Conservation (phyloP, 352 stramenopile genomes). For the Saprolegnia parasitica region DNA sequence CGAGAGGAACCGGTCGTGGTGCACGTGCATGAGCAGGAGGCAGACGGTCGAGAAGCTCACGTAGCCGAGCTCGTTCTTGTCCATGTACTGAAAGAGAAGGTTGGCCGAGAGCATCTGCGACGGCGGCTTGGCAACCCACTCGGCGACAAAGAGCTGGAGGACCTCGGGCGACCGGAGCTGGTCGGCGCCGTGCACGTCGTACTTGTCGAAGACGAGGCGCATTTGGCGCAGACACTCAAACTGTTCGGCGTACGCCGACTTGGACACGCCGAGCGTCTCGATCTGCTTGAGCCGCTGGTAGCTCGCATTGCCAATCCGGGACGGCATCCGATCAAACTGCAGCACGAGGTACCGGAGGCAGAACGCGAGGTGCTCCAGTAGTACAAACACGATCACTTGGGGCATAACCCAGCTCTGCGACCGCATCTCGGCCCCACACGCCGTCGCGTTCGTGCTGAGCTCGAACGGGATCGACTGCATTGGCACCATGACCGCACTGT, state of each 20-base stretch:
- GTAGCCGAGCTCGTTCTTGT: conserved; percentile 75
- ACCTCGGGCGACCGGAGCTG: conserved; percentile 36
- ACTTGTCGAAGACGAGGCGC: conserved; percentile 73
- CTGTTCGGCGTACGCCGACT: conserved; percentile 53
- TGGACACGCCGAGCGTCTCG: conserved; percentile 57
- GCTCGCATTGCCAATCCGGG: conserved; percentile 60
- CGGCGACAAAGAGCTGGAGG: conserved; percentile 51
- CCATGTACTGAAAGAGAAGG: conserved; percentile 86
- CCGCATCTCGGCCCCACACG: conserved; percentile 45
- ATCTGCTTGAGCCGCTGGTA: conserved; percentile 79
- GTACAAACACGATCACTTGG: conserved; percentile 76
- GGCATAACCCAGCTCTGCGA: conserved; percentile 57
- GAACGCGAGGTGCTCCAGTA: conserved; percentile 77
- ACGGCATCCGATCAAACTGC: conserved; percentile 69
- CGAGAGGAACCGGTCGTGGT: conserved; percentile 85
- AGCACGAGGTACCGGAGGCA: conserved; percentile 82
- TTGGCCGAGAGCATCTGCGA: conserved; percentile 69
- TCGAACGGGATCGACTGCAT: conserved; percentile 52
- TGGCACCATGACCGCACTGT: conserved; percentile 62
- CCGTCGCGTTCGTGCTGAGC: conserved; percentile 34
- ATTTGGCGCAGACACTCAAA: conserved; percentile 82
- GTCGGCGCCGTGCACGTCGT: conserved; percentile 68
- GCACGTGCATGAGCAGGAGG: conserved; percentile 83
- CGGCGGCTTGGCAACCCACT: conserved; percentile 81
- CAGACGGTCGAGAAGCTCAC: conserved; percentile 81